phyloP scores from a whole-genome alignment of 2,329 filamentous ascomycete species.

The Trichoderma sp. region DNA sequence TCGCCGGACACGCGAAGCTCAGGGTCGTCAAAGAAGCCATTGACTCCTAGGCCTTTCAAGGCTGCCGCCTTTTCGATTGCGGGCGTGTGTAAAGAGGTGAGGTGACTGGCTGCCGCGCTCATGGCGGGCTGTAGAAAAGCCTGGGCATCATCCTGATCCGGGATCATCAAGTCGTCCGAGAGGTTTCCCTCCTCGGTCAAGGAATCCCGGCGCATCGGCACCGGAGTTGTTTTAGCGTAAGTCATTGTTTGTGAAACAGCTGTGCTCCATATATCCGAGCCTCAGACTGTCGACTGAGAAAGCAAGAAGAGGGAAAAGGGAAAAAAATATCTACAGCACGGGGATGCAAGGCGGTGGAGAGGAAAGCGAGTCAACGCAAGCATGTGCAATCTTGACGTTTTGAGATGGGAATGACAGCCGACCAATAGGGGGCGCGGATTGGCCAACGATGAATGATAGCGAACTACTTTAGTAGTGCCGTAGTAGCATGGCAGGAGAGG shows the following conservation, averaged over 20 bases:
- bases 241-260: neutral
- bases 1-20: conserved; percentile 23
- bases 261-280: neutral
- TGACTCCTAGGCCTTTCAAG: conserved; percentile 43
- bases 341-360: neutral
- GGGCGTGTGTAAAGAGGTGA: conserved; percentile 54
- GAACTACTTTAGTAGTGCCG: neutral
- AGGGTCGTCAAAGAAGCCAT: conserved; percentile 28
- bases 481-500: neutral
- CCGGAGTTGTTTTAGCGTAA: neutral
- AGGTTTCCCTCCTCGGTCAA: conserved; percentile 17
- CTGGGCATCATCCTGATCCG: conserved; percentile 55
- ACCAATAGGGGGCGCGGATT: conserved; percentile 15
- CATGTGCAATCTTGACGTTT: neutral
- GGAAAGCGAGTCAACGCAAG: neutral
- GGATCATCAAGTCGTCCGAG: conserved; percentile 29
- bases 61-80: conserved; percentile 58
- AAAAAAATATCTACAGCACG: neutral
- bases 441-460: neutral
- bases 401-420: conserved; percentile 6
- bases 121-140: conserved; percentile 60
- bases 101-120: conserved; percentile 54
- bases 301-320: neutral
- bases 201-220: neutral
- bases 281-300: neutral